Evolutionary conservation across 2,329 filamentous ascomycete genomes (phyloP).

Genomic region (Aureobasidium uvarum): DNA sequence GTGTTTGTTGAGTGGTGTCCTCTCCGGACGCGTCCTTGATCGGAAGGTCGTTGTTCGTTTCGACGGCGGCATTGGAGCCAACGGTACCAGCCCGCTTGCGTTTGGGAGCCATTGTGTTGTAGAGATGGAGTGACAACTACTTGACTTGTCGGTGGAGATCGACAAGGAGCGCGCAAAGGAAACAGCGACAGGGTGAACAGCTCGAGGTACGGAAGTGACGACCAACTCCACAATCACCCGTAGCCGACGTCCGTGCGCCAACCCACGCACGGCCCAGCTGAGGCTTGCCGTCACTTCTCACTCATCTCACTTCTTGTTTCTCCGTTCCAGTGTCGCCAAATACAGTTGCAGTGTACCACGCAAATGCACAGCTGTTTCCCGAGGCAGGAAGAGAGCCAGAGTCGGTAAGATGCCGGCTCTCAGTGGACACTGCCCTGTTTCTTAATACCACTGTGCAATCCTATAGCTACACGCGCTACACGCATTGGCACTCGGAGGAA

Average conservation of each 20-base stretch:
- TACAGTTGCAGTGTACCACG: too few relatives aligned
- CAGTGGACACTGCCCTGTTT: too few relatives aligned
- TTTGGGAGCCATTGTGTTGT: constrained; percentile 54
- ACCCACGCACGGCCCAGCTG: neutral
- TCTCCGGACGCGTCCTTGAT: constrained; percentile 81
- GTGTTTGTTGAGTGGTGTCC: constrained; percentile 68
- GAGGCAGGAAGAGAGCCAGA: too few relatives aligned
- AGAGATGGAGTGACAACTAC: neutral
- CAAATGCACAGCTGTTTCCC: too few relatives aligned
- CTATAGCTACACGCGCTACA: too few relatives aligned
- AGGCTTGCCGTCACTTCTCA: neutral
- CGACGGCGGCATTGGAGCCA: constrained; percentile 41
- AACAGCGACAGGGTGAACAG: neutral
- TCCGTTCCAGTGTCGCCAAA: too few relatives aligned
- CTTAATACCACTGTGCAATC: too few relatives aligned
- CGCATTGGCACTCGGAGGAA: too few relatives aligned
- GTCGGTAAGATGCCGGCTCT: too few relatives aligned
- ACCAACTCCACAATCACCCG: constrained; percentile 3
- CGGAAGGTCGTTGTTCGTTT: constrained; percentile 42
- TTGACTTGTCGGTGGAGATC: constrained; percentile 1
- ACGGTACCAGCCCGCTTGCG: constrained; percentile 70
- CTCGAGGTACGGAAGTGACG: constrained; percentile 3
- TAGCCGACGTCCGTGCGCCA: neutral
- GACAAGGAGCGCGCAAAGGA: neutral
- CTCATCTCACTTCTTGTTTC: neutral